phyloP scores from a whole-genome alignment of 73 alveolate species.

The Paramecium tetraurelia region DNA sequence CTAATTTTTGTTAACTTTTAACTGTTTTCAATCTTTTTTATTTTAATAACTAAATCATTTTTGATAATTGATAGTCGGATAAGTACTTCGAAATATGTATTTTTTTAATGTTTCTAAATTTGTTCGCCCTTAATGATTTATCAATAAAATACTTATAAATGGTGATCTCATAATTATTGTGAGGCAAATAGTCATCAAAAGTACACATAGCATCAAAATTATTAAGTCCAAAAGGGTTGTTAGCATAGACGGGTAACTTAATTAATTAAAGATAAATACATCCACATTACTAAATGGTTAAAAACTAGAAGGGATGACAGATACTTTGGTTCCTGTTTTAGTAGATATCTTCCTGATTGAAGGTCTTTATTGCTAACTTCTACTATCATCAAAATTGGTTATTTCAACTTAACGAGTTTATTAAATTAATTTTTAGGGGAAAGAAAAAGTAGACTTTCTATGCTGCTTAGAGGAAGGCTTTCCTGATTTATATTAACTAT shows the following conservation, averaged over 20 bases:
- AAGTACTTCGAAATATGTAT: background rate
- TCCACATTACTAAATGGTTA: constrained; percentile 29
- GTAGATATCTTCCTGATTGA: constrained; percentile 3
- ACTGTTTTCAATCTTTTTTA: background rate
- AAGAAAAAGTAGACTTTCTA: background rate
- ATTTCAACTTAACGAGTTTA: background rate
- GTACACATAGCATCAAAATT: background rate
- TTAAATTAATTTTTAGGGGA: background rate
- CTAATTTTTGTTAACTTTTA: background rate
- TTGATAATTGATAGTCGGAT: background rate
- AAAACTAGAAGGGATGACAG: background rate
- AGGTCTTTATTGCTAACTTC: background rate
- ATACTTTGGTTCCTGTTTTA: background rate
- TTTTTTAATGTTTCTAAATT: background rate
- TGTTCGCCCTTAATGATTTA: background rate
- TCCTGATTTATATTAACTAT: background rate
- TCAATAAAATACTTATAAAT: background rate
- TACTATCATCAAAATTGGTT: background rate
- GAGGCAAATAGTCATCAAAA: background rate
- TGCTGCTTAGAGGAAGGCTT: background rate
- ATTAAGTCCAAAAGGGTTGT: background rate
- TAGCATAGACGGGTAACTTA: background rate
- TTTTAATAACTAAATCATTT: background rate
- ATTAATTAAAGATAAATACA: background rate
- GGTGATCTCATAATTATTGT: background rate